Conservation (phyloP, 441 rosid genomes). For the Dalechampia spathulata region DNA sequence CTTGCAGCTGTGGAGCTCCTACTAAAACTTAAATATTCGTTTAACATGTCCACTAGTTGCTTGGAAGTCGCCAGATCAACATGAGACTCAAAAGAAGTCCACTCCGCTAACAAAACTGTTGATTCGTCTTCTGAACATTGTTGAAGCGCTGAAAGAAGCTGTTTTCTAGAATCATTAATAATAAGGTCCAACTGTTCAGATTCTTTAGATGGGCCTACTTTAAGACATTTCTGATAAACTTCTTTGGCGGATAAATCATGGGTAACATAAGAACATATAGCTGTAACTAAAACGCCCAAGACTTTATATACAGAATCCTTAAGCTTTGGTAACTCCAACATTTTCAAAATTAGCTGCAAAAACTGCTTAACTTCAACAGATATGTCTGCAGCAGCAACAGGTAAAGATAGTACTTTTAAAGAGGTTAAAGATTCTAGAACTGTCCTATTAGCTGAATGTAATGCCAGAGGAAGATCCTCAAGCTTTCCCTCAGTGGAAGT, state of each 20-base stretch:
- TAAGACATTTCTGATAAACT: slow-evolving; percentile 35
- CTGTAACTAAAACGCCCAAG: slow-evolving; percentile 39
- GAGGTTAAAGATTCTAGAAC: slow-evolving; percentile 67
- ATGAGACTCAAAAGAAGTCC: slow-evolving; percentile 47
- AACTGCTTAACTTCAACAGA: slow-evolving; percentile 67
- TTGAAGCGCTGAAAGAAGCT: slow-evolving; percentile 45
- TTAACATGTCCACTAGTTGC: slow-evolving; percentile 60
- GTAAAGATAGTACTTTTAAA: slow-evolving; percentile 54
- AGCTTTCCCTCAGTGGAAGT: slow-evolving; percentile 83
- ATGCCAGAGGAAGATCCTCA: slow-evolving; percentile 84
- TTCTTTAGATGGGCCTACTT: slow-evolving; percentile 29
- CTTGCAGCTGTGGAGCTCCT: slow-evolving; percentile 29
- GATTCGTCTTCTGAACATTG: slow-evolving; percentile 36
- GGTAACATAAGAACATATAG: slow-evolving; percentile 50
- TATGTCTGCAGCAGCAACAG: slow-evolving; percentile 48
- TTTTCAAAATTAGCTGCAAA: slow-evolving; percentile 52
- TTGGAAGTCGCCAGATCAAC: slow-evolving; percentile 49
- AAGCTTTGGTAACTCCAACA: slow-evolving; percentile 42
- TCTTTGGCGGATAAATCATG: slow-evolving; percentile 34
- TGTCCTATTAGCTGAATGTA: slow-evolving; percentile 57
- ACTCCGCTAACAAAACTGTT: slow-evolving; percentile 32
- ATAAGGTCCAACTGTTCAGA: slow-evolving; percentile 35
- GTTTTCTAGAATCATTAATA: slow-evolving; percentile 44
- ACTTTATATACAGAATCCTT: slow-evolving; percentile 45
- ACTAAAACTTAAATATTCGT: slow-evolving; percentile 37